Evolutionary conservation across 768 basidiomycete species (phyloP).

Genomic region (Plicaturopsis crispa): DNA sequence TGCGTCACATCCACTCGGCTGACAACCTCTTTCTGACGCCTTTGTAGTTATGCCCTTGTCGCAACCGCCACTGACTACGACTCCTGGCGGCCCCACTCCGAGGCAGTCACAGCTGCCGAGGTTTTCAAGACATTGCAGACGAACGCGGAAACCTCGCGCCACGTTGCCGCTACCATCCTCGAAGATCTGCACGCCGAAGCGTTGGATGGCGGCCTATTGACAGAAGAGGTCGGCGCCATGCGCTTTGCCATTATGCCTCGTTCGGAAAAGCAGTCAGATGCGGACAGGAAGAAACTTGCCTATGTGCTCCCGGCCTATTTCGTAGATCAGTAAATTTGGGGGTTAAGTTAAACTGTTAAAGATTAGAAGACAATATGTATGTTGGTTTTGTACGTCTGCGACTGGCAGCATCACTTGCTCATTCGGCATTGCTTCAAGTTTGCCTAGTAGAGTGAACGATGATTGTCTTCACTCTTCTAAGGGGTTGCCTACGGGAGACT

Average conservation of each 20-base stretch:
- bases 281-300: conserved; percentile 60
- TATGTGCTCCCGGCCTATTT: conserved; percentile 82
- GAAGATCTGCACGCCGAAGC: conserved; percentile 61
- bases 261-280: conserved; percentile 41
- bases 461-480: too few relatives aligned
- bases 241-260: conserved; percentile 77
- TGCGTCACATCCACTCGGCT: conserved; percentile 23
- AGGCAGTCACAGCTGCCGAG: conserved; percentile 83
- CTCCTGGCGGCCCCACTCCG: conserved; percentile 79
- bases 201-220: conserved; percentile 44
- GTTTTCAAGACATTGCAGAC: conserved; percentile 82
- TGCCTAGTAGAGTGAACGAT: too few relatives aligned
- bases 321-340: too few relatives aligned
- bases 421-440: too few relatives aligned
- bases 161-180: conserved; percentile 62
- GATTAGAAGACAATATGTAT: too few relatives aligned
- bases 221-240: conserved; percentile 79
- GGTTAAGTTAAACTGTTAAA: too few relatives aligned
- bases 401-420: too few relatives aligned
- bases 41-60: conserved; percentile 84
- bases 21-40: background rate
- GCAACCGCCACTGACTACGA: conserved; percentile 94
- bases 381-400: too few relatives aligned
- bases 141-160: conserved; percentile 83
- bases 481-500: too few relatives aligned